Evolutionary conservation across 2,329 filamentous ascomycete genomes (phyloP), one percentile per base, ranked within the genome.

Genomic region (Exophiala sideris): DNA sequence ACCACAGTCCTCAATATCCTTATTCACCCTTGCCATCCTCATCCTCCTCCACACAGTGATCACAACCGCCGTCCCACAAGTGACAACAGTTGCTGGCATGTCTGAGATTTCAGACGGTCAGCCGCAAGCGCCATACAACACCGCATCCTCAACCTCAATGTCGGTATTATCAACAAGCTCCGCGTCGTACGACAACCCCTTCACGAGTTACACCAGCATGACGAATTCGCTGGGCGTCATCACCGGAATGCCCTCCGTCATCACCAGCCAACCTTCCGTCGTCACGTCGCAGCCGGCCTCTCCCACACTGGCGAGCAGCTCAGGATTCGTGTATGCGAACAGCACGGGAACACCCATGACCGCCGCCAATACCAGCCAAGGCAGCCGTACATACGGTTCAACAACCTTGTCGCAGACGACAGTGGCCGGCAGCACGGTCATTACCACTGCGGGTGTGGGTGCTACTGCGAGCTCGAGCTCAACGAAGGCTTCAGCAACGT

Each of bases 211-310:
- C 68, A 69, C 76, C 21, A 74, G 74, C 20, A 52, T 73, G 68
- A 79, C 77, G 57, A 74, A 79, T 68, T 74, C 74, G 16, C 58
- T 68, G 18, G 76, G 77, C 45, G 76, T 79, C 36, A 70, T 79
- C 45, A 80, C 77, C 40, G 76, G 75, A 57, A 69, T 73, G 67
- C 76, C 77, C 14, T 48, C 58, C 2, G 63, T 63, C 11, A 62
- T 66, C 24, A 72, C 72, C 39, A 64, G 65, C 8, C 67, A 71
- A 47, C 70, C 70, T 10, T 35, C 47, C 9, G 62, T 50, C 20
- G 63, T 67, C 20, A 73, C 70, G 41, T 62, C 61, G 18, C 68
- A 71, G 51, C 63, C 66, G n/a, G 39, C 58, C 3, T 66, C 65
- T 12, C 62, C 64, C n/a, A 58, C 64, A 12, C 67, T 63, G 47